Base-by-base conservation (phyloP, 768 basidiomycete species). In the Termitomyces sp. region DNA sequence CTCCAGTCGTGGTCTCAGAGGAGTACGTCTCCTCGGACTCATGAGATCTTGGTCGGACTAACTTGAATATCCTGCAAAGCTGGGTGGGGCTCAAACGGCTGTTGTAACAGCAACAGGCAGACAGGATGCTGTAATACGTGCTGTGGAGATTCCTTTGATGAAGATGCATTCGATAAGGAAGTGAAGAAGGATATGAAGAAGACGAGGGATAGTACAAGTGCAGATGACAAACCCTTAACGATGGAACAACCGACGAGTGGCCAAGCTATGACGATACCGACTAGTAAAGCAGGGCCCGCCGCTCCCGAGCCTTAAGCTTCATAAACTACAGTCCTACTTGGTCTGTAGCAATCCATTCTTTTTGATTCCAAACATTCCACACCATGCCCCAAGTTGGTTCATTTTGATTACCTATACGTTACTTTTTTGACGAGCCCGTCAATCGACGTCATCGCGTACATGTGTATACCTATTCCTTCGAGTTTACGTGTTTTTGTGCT, bases 121-220 rank as follows among this genome's bases (percentile, higher is more conserved):
- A 62, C 69, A n/a, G 78, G 78, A 11, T 80, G 80, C 57, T 81
- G 78, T 60, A 75, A 71, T 12, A 69, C 68, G 35, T 81, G 78
- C 54, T 80, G 72, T 55, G 64, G 66, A 19, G 63, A 72, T 10
- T 74, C 74, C 2, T 79, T 79, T 63, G 69, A 79, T 60, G 75
- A 75, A 40, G 80, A 81, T 58, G 66, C 63, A 1, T 75, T 79
- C 61, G 77, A 78, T 19, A 68, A 63, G 43, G 64, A 79, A 54
- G 60, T 73, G 66, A 69, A 77, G 19, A 68, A 64, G 45, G 66
- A 79, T 56, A 58, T 73, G 69, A 70, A 68, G 40, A 71, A 67
- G 56, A 75, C 75, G 0, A 65, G 67, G 50, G 73, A 67, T 12
- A 68, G 65, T 33, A 26, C 58, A 23, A 33, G 50, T 40, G 50